Conservation (phyloP, 768 basidiomycete genomes). For the Suillus hirtellus region DNA sequence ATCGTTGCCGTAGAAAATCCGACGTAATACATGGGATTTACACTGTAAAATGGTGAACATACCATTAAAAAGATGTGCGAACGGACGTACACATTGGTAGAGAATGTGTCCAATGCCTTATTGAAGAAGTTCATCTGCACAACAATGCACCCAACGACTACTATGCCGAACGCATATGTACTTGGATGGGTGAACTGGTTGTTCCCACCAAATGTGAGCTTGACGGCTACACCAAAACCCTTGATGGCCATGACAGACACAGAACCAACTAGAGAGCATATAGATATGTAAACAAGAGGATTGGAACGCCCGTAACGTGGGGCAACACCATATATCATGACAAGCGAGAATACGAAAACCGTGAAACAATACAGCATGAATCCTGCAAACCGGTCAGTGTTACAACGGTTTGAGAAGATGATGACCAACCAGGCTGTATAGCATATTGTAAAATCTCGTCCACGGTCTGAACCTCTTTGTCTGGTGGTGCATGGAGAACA, state of each 20-base stretch:
- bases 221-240: slow-evolving; percentile 95
- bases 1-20: slow-evolving; percentile 94
- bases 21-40: slow-evolving; percentile 98
- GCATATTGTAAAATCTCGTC: slow-evolving; percentile 92
- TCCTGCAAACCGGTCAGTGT: slow-evolving; percentile 47
- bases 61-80: background rate
- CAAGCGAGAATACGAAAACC: slow-evolving; percentile 74
- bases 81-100: slow-evolving; percentile 87
- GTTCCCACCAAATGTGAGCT: slow-evolving; percentile 88
- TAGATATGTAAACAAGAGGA: slow-evolving; percentile 91
- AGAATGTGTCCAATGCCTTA: slow-evolving; percentile 95
- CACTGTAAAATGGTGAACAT: slow-evolving; percentile 44
- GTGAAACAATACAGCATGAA: slow-evolving; percentile 90
- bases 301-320: slow-evolving; percentile 86
- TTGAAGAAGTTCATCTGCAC: slow-evolving; percentile 98
- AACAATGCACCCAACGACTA: slow-evolving; percentile 81
- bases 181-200: slow-evolving; percentile 95
- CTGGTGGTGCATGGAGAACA: slow-evolving; percentile 94
- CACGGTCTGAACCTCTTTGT: slow-evolving; percentile 89
- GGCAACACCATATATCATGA: slow-evolving; percentile 85
- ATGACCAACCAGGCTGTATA: slow-evolving; percentile 78
- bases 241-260: slow-evolving; percentile 99
- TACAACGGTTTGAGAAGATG: background rate
- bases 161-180: slow-evolving; percentile 93
- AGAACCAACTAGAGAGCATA: slow-evolving; percentile 94